phyloP scores from a whole-genome alignment of 2,329 filamentous ascomycete genomes.

The Nemania sp. region DNA sequence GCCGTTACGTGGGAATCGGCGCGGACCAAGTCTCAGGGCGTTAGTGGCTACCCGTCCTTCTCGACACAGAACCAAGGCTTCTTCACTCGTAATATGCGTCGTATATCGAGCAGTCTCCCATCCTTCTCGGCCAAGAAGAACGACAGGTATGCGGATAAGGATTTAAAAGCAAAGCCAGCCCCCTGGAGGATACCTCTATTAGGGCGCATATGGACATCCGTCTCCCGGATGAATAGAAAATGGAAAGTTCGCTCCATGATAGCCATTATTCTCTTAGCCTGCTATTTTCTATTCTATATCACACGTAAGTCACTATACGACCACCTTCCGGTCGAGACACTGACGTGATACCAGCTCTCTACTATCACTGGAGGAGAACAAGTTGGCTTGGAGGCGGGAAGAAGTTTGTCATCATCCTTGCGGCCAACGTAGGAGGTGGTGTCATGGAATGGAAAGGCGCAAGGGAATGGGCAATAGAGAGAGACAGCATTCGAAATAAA shows the following conservation, averaged over 20 bases:
- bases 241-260: constrained; percentile 67
- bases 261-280: constrained; percentile 61
- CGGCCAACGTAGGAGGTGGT: constrained; percentile 91
- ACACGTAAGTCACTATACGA: constrained; percentile 64
- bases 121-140: constrained; percentile 61
- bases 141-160: constrained; percentile 71
- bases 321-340: constrained; percentile 12
- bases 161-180: constrained; percentile 67
- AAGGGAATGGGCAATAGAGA: constrained; percentile 95
- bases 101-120: constrained; percentile 78
- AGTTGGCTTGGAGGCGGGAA: constrained; percentile 78
- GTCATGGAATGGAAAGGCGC: constrained; percentile 99
- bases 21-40: constrained; percentile 74
- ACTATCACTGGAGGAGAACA: constrained; percentile 71
- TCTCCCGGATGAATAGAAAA: constrained; percentile 63
- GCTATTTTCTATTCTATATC: constrained; percentile 69
- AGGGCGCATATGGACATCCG: constrained; percentile 51
- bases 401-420: constrained; percentile 92
- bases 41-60: constrained; percentile 78
- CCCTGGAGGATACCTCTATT: constrained; percentile 56
- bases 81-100: constrained; percentile 82
- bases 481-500: constrained; percentile 96
- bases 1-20: constrained; percentile 81
- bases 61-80: constrained; percentile 83
- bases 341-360: constrained; percentile 49